These are phyloP conservation scores for Arabis hirsuta DNA, from an alignment of 345 rosid genomes.

Conservation along the genomic window DNA sequence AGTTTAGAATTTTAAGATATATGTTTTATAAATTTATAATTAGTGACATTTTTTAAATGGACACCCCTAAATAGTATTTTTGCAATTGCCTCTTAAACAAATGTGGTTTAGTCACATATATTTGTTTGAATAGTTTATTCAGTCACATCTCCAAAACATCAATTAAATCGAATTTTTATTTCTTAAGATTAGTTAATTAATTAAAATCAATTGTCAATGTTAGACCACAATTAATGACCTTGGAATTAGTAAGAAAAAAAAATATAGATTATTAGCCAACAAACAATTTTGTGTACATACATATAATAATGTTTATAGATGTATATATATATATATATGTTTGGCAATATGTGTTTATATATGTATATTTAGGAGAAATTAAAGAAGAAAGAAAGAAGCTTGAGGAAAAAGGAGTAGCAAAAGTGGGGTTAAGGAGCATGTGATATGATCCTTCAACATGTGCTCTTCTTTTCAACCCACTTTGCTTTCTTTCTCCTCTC, in stretches of 20 bases:
- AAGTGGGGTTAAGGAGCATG: constrained; percentile 49
- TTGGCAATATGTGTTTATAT: constrained; percentile 26
- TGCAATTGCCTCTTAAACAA: neutral
- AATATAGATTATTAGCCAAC: constrained; percentile 12
- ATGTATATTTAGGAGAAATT: constrained; percentile 11
- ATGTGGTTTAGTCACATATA: neutral
- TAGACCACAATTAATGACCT: constrained; percentile 34
- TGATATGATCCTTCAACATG: constrained; percentile 46
- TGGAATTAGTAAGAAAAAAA: constrained; percentile 8
- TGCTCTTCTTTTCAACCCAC: constrained; percentile 35
- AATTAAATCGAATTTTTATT: neutral
- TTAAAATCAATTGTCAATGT: constrained; percentile 25
- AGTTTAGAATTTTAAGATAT: no score
- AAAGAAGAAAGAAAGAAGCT: constrained; percentile 30
- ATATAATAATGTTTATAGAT: neutral
- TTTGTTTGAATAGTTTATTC: neutral
- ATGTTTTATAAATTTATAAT: no score
- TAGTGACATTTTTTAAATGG: no score
- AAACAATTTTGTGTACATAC: constrained; percentile 7
- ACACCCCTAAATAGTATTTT: no score
- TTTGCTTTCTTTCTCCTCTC: constrained; percentile 34
- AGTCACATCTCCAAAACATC: neutral
- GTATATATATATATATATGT: constrained; percentile 11
- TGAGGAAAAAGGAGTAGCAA: constrained; percentile 29
- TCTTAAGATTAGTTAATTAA: neutral